Percentiles rank a stretch among this genome's conserved stretches.
These are phyloP conservation scores for Penicillium concentricum DNA, from an alignment of 2,329 filamentous ascomycete genomes.

Conservation along the genomic window DNA sequence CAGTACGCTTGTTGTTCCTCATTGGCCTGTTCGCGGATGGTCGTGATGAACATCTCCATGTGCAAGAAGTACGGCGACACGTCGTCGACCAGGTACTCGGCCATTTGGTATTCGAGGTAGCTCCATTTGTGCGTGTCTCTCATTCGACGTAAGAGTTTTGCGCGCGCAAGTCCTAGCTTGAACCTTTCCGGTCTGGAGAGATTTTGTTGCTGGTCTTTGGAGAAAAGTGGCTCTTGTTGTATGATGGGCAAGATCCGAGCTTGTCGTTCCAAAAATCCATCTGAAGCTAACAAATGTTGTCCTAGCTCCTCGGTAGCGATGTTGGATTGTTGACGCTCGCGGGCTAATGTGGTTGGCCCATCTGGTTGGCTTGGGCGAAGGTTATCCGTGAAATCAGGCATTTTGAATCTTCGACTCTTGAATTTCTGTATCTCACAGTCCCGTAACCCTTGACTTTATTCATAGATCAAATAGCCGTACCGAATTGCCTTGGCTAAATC, in stretches of 20 bases:
- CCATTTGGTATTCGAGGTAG: constrained; percentile 52
- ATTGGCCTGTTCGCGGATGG: constrained; percentile 51
- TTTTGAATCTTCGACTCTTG: constrained; percentile 16
- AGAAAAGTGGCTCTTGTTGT: constrained; percentile 49
- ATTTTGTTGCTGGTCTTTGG: constrained; percentile 52
- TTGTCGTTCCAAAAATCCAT: constrained; percentile 52
- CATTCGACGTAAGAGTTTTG: constrained; percentile 51
- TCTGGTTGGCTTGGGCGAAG: constrained; percentile 48
- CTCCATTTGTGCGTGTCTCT: constrained; percentile 49
- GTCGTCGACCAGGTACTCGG: constrained; percentile 54
- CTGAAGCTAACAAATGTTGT: constrained; percentile 46
- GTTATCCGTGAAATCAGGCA: constrained; percentile 52
- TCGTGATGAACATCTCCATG: constrained; percentile 52
- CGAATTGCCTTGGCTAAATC: neutral
- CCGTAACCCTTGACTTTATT: neutral
- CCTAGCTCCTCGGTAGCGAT: constrained; percentile 48
- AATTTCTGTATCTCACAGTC: neutral
- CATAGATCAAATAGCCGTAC: neutral
- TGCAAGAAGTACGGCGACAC: constrained; percentile 55
- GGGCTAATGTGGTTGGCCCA: constrained; percentile 47
- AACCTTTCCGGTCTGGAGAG: constrained; percentile 53
- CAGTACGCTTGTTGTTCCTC: constrained; percentile 50
- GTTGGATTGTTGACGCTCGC: constrained; percentile 47
- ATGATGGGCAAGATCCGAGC: constrained; percentile 47
- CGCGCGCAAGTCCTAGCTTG: constrained; percentile 53